A percentile compares a stretch with the other conserved stretches of the same genome.
phyloP scores from a whole-genome alignment of 192 early-diverging fungal genomes.

The Oehlia diaphana region DNA sequence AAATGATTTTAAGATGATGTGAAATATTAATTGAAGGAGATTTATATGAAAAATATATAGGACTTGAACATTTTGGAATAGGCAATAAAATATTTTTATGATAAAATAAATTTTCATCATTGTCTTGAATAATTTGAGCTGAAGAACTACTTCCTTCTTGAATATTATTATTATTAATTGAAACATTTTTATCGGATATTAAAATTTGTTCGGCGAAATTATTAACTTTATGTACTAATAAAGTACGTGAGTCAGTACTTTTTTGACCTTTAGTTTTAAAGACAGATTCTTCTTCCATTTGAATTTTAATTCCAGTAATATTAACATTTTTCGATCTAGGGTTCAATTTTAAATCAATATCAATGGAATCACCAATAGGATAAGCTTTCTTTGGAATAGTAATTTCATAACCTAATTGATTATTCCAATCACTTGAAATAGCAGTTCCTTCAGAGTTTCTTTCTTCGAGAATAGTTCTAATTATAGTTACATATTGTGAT shows the following conservation, averaged over 20 bases:
- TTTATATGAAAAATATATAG: not conserved
- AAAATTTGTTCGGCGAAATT: not conserved
- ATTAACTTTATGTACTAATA: not conserved
- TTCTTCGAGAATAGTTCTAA: slow-evolving; percentile 11
- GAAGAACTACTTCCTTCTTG: not conserved
- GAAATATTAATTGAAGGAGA: not conserved
- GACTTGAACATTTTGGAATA: not conserved
- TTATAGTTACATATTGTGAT: not conserved
- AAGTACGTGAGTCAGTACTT: not conserved
- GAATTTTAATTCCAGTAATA: not conserved
- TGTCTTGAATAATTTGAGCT: not conserved
- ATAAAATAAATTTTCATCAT: not conserved
- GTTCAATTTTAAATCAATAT: not conserved
- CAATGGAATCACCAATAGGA: not conserved
- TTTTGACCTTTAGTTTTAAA: slow-evolving; percentile 3
- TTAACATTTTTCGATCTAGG: not conserved
- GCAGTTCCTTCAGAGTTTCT: slow-evolving; percentile 2
- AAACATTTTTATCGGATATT: not conserved
- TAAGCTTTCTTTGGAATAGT: slow-evolving; percentile 13
- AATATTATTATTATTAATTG: not conserved
- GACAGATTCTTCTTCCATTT: not conserved
- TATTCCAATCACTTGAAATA: not conserved
- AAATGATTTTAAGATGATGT: slow-evolving; percentile 1
- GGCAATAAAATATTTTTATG: not conserved
- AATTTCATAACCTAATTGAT: slow-evolving; percentile 3